These are phyloP conservation scores for Penicillium sp. DNA, from an alignment of 2,329 filamentous ascomycete genomes.

Conservation along the genomic window DNA sequence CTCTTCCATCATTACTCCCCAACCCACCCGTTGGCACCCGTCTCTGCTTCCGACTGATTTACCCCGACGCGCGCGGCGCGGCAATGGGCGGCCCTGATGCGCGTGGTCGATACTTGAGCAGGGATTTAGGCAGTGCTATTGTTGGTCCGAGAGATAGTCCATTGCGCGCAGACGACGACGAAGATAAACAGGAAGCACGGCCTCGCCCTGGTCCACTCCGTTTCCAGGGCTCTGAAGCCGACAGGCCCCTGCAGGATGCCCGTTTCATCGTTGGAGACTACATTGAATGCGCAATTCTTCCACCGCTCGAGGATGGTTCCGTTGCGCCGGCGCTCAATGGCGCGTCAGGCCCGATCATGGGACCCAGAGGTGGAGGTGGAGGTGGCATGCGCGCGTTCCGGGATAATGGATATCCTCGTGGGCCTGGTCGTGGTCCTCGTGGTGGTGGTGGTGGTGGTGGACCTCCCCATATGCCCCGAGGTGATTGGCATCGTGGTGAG, in stretches of 20 bases:
- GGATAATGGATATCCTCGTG: constrained; percentile 47
- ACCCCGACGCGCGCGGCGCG: constrained; percentile 63
- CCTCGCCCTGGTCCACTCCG: constrained; percentile 35
- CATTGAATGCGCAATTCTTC: constrained; percentile 75
- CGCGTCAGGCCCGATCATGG: constrained; percentile 31
- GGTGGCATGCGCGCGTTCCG: constrained; percentile 43
- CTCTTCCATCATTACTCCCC: constrained; percentile 68
- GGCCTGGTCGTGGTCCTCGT: constrained; percentile 42
- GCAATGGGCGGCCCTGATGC: constrained; percentile 39
- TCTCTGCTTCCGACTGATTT: constrained; percentile 83
- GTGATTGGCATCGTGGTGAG: constrained; percentile 51
- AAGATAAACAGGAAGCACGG: constrained; percentile 39
- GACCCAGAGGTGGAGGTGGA: constrained; percentile 25
- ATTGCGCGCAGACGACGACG: constrained; percentile 30
- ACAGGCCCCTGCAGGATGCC: constrained; percentile 72
- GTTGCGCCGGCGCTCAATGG: constrained; percentile 55
- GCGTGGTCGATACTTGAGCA: constrained; percentile 66
- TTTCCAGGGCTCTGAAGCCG: constrained; percentile 57
- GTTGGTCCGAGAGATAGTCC: constrained; percentile 52
- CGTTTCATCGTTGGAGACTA: constrained; percentile 88
- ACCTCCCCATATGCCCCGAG: constrained; percentile 30
- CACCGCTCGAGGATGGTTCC: constrained; percentile 69
- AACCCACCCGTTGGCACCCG: constrained; percentile 74
- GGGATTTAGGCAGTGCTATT: constrained; percentile 79
- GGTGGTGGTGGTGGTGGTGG: constrained; percentile 42